phyloP scores from a whole-genome alignment of 768 basidiomycete species.

The Mycena albidolilacea region DNA sequence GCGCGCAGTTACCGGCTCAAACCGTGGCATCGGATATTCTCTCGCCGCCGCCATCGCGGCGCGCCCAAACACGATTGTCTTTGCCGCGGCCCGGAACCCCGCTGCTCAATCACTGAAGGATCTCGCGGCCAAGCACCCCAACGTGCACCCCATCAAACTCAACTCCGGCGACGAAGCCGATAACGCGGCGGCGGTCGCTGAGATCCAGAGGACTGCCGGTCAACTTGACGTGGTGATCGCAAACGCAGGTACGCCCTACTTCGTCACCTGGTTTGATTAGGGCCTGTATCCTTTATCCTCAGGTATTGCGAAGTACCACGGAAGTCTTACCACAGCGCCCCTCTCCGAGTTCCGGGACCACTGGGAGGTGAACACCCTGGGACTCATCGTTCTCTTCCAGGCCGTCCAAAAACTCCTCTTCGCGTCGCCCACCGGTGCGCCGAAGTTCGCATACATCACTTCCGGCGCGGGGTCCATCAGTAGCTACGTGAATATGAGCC shows the following conservation, averaged over 20 bases:
- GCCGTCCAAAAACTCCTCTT: not conserved
- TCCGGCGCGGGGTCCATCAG: not conserved
- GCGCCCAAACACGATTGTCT: constrained; percentile 6
- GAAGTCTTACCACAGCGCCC: not conserved
- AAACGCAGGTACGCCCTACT: not conserved
- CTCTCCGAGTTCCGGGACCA: not conserved
- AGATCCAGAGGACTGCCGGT: constrained; percentile 4
- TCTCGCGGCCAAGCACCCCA: constrained; percentile 8
- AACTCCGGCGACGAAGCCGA: not conserved
- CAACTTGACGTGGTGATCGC: not conserved
- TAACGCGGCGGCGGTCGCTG: constrained; percentile 9
- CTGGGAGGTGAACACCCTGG: constrained; percentile 15
- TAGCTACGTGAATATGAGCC: not conserved
- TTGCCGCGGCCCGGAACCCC: not conserved
- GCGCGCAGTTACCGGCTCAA: not conserved
- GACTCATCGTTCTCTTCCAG: not conserved
- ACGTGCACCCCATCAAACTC: constrained; percentile 12
- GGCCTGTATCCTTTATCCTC: too few relatives aligned
- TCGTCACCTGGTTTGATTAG: not conserved
- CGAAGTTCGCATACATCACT: not conserved
- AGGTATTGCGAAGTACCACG: not conserved
- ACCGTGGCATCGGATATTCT: constrained; percentile 5
- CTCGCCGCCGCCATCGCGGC: not conserved
- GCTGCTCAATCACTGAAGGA: constrained; percentile 1
- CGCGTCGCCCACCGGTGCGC: constrained; percentile 4